Conservation (phyloP, 441 rosid genomes). For the Geranium incanum region DNA sequence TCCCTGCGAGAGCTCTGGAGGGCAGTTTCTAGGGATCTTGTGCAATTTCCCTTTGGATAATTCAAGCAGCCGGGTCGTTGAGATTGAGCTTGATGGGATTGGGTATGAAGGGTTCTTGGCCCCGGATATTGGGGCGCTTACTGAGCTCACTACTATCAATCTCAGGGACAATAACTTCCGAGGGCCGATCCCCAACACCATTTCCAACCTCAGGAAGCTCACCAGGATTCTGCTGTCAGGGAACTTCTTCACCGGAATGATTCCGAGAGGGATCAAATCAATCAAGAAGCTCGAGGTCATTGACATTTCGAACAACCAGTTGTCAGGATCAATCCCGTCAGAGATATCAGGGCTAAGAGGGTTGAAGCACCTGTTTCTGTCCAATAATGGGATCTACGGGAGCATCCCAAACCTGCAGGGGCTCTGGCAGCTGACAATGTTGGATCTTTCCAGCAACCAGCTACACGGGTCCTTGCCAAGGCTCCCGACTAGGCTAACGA, state of each 20-base stretch:
- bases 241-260: constrained; percentile 45
- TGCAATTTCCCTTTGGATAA: constrained; percentile 38
- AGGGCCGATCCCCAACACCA: constrained; percentile 46
- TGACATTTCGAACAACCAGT: constrained; percentile 43
- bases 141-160: constrained; percentile 41
- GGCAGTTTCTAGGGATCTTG: constrained; percentile 41
- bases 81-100: constrained; percentile 39
- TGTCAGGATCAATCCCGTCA: constrained; percentile 39
- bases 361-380: constrained; percentile 29
- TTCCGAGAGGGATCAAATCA: constrained; percentile 27
- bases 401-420: constrained; percentile 42
- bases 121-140: constrained; percentile 38
- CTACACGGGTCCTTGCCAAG: constrained; percentile 35
- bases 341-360: constrained; percentile 37
- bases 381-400: constrained; percentile 39
- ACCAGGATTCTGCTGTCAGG: constrained; percentile 28
- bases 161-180: constrained; percentile 40
- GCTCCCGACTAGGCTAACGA: constrained; percentile 39
- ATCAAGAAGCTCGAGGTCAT: constrained; percentile 31
- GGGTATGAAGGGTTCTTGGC: constrained; percentile 53
- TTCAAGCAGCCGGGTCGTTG: constrained; percentile 32
- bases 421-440: constrained; percentile 41
- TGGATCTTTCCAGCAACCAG: constrained; percentile 40
- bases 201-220: constrained; percentile 37
- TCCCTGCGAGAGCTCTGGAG: constrained; percentile 43